Base-by-base conservation (phyloP, 495 filamentous ascomycete genomes). In the Chaetomium cochliodes region DNA sequence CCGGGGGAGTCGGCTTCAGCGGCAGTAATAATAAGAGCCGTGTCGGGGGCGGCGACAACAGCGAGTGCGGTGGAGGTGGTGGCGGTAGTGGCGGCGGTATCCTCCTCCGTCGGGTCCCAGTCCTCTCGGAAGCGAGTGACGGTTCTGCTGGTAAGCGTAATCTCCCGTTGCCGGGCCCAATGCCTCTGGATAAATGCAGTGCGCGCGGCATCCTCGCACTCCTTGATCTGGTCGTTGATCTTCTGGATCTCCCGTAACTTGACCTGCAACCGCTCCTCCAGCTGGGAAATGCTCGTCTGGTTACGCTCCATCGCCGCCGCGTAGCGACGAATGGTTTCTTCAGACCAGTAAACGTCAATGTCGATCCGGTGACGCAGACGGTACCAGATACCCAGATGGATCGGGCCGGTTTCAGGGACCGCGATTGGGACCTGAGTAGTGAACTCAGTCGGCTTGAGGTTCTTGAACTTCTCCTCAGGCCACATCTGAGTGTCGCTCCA, bases 321-420 rank as follows among this genome's bases (percentile, higher is more conserved):
- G n/a, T 33, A 5, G 22, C 54, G 33, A 22, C 16, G 28, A 13
- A 58, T 30, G 46, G 16, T 42, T 41, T 58, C 33, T 12, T 58
- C 30, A 5, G 9, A 2, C 28, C n/a, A 41, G 53, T 30, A 28
- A 4, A 65, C 37, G 9, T 4, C 1, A 8, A 53, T 0, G 49
- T 65, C 56, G 50, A 59, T 9, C 18, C 57, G 5, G 15, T 54
- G 47, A 16, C 30, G 20, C 18, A 65, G 49, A 7, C 57, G 63
- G 37, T 9, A 37, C 56, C 53, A 52, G 25, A 63, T 51, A 18
- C n/a, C n/a, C n/a, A 1, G 1, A 9, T 42, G 60, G 8, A 60
- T 11, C 46, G 63, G 63, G 46, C 33, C 63, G 25, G 37, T 11
- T n/a, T 60, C 57, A 11, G 57, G 63, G 28, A 33, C 47, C 55